Percentiles rank a stretch among this genome's conserved stretches.
phyloP scores from a whole-genome alignment of 2,329 filamentous ascomycete species.

The Diaporthe longicolla region DNA sequence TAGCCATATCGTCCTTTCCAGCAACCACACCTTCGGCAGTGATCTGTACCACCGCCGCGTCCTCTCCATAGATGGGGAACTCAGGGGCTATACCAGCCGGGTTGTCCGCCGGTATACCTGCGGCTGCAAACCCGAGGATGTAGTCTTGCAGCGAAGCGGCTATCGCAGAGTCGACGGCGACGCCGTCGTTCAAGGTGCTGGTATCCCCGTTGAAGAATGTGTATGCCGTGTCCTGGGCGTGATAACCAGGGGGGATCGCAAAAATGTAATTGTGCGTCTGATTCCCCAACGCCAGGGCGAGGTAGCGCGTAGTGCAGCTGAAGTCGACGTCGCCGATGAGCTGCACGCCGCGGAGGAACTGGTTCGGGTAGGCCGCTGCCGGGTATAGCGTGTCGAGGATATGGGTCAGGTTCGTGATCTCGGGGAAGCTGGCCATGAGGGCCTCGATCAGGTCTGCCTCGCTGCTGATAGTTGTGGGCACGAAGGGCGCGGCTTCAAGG shows the following conservation, averaged over 20 bases:
- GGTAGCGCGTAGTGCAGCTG: constrained; percentile 66
- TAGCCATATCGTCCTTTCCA: constrained; percentile 48
- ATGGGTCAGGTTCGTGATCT: constrained; percentile 52
- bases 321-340: constrained; percentile 61
- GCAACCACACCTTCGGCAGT: constrained; percentile 41
- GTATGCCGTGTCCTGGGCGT: constrained; percentile 66
- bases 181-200: constrained; percentile 46
- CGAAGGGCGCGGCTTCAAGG: constrained; percentile 62
- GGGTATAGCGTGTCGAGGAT: constrained; percentile 57
- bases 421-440: constrained; percentile 48
- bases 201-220: constrained; percentile 63
- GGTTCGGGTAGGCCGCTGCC: constrained; percentile 58
- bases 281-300: constrained; percentile 61
- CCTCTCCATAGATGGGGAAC: constrained; percentile 48
- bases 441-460: constrained; percentile 56
- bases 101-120: constrained; percentile 50
- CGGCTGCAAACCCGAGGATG: constrained; percentile 52
- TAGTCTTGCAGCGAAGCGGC: constrained; percentile 54
- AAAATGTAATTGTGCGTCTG: constrained; percentile 67
- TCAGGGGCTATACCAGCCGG: constrained; percentile 27
- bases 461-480: constrained; percentile 58
- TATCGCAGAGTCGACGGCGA: constrained; percentile 49
- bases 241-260: constrained; percentile 64
- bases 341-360: constrained; percentile 58
- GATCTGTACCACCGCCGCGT: constrained; percentile 44